Percentiles rank a stretch among this genome's conserved stretches.
phyloP scores from a whole-genome alignment of 2,329 filamentous ascomycete species.

The Xylariales sp. region DNA sequence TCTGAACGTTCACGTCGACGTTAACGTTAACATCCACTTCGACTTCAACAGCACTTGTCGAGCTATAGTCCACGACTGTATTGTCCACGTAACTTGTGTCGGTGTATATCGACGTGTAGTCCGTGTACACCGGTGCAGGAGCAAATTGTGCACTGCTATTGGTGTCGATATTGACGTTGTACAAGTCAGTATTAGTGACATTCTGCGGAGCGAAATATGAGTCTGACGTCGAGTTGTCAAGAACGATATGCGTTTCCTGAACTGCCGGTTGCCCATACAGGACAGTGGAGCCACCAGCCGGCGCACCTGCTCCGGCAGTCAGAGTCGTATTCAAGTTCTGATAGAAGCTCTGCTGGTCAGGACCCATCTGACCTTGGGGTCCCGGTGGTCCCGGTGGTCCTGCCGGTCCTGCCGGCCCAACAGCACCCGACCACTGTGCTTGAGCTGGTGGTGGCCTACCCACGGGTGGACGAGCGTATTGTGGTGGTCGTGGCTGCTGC shows the following conservation, averaged over 20 bases:
- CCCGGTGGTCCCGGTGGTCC: neutral
- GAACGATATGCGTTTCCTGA: neutral
- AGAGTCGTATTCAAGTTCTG: neutral
- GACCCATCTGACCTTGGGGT: neutral
- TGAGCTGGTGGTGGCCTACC: neutral
- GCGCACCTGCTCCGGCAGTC: too few relatives aligned
- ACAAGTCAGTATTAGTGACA: conserved; percentile 10
- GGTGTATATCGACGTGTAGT: conserved; percentile 5
- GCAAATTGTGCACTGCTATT: neutral
- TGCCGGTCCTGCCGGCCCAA: neutral
- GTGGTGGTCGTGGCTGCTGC: conserved; percentile 6
- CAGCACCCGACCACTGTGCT: neutral
- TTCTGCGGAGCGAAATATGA: conserved; percentile 11
- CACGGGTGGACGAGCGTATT: neutral
- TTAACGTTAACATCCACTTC: conserved; percentile 8
- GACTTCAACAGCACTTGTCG: neutral
- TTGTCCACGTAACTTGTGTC: conserved; percentile 13
- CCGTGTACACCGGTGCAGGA: neutral
- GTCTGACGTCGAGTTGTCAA: conserved; percentile 10
- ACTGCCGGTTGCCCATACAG: too few relatives aligned
- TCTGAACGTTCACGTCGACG: neutral
- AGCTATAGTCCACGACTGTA: neutral
- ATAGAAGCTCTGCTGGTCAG: neutral
- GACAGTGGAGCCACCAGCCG: neutral
- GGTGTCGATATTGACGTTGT: neutral